Evolutionary conservation across 306 rosid species (phyloP).

Genomic region (Cicer cuneatum): DNA sequence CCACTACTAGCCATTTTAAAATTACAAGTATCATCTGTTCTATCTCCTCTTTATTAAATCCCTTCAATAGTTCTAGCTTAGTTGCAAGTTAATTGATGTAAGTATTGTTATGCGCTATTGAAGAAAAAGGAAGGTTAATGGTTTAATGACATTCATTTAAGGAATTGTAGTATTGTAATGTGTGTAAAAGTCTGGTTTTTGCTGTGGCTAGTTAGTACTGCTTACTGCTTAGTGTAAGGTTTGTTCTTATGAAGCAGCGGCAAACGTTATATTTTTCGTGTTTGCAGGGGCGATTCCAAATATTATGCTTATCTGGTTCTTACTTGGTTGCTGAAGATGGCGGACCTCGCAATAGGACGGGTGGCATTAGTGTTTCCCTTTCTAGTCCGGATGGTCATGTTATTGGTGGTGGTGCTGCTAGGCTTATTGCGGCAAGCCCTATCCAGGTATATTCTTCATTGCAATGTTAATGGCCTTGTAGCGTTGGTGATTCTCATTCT

Average conservation of each 20-base stretch:
- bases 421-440: conserved; percentile 81
- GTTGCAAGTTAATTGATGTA: conserved; percentile 15
- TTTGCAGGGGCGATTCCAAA: conserved; percentile 90
- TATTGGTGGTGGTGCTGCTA: conserved; percentile 81
- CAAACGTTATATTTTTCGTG: neutral
- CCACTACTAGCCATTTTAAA: neutral
- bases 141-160: neutral
- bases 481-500: neutral
- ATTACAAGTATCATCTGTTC: conserved; percentile 16
- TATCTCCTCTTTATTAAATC: conserved; percentile 22
- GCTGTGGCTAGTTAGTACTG: conserved; percentile 8
- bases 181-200: neutral
- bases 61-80: neutral
- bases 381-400: conserved; percentile 85
- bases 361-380: conserved; percentile 87
- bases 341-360: conserved; percentile 78
- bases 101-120: conserved; percentile 25
- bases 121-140: too few relatives aligned
- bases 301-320: conserved; percentile 91
- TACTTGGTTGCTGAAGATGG: conserved; percentile 97
- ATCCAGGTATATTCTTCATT: conserved; percentile 75
- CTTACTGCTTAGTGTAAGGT: conserved; percentile 17
- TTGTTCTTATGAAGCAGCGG: conserved; percentile 19
- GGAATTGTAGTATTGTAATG: neutral
- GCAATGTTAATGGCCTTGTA: neutral